Percentiles rank a stretch among this genome's conserved stretches.
phyloP scores from a whole-genome alignment of 129 eudicot species.

The Lactuca saligna region DNA sequence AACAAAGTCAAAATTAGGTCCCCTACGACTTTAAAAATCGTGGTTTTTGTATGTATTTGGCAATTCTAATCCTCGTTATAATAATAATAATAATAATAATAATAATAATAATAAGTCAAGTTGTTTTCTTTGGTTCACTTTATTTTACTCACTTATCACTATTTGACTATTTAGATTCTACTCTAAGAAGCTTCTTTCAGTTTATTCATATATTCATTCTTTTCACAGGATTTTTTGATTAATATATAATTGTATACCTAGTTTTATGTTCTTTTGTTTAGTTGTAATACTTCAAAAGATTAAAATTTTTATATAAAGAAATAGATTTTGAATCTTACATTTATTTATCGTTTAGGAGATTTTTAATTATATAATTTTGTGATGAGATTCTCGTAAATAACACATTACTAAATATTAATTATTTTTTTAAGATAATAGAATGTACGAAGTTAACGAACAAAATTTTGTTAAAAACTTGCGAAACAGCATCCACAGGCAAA shows the following conservation, averaged over 20 bases:
- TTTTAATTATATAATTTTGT: too few relatives aligned
- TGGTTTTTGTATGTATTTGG: background rate
- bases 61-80: background rate
- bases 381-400: too few relatives aligned
- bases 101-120: background rate
- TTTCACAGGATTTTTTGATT: background rate
- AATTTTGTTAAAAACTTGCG: too few relatives aligned
- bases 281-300: too few relatives aligned
- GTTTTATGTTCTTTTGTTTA: too few relatives aligned
- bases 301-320: too few relatives aligned
- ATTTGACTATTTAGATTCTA: background rate
- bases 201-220: background rate
- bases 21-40: background rate
- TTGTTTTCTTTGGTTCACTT: background rate
- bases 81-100: background rate
- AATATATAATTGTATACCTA: too few relatives aligned
- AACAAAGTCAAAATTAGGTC: background rate
- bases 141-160: slow-evolving; percentile 1
- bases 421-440: too few relatives aligned
- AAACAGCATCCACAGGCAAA: too few relatives aligned
- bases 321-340: background rate
- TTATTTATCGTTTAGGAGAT: too few relatives aligned
- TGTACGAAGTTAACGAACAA: too few relatives aligned
- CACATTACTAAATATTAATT: too few relatives aligned
- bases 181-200: background rate